Evolutionary conservation across 768 basidiomycete species (phyloP).

Genomic region (Boletus eberwhitei): DNA sequence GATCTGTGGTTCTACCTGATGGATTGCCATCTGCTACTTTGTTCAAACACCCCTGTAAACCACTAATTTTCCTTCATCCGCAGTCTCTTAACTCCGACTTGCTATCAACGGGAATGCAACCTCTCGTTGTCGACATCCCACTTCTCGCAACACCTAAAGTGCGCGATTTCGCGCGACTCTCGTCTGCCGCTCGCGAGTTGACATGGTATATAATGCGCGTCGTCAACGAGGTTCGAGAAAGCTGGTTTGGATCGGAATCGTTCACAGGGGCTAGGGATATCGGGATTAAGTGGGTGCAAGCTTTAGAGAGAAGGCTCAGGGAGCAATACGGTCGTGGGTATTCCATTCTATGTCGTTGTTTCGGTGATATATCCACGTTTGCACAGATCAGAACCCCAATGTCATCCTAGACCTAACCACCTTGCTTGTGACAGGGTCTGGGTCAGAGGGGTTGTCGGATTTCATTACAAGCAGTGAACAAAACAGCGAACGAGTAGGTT

Average conservation of each 20-base stretch:
- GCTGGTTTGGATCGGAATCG: slow-evolving; percentile 71
- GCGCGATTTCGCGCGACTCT: slow-evolving; percentile 69
- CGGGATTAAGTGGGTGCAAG: slow-evolving; percentile 69
- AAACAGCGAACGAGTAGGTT: slow-evolving; percentile 74
- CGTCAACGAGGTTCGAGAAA: slow-evolving; percentile 65
- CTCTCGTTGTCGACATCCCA: slow-evolving; percentile 50
- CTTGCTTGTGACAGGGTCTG: slow-evolving; percentile 66
- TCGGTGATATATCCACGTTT: slow-evolving; percentile 11
- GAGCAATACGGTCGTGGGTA: slow-evolving; percentile 66
- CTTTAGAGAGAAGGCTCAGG: slow-evolving; percentile 60
- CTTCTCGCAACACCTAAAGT: slow-evolving; percentile 52
- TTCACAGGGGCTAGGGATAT: slow-evolving; percentile 65
- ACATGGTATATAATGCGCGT: slow-evolving; percentile 69
- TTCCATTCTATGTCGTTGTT: slow-evolving; percentile 8
- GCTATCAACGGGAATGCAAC: slow-evolving; percentile 32
- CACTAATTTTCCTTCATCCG: slow-evolving; percentile 51
- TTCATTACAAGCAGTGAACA: slow-evolving; percentile 76
- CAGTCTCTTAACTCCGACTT: slow-evolving; percentile 26
- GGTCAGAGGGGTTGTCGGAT: slow-evolving; percentile 69
- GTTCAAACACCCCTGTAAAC: slow-evolving; percentile 44
- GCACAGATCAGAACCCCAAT: slow-evolving; percentile 55
- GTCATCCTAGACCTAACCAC: slow-evolving; percentile 69
- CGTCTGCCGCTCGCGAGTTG: slow-evolving; percentile 67
- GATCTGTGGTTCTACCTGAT: slow-evolving; percentile 40
- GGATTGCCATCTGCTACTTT: slow-evolving; percentile 28